Percentiles rank a stretch among this genome's conserved stretches.
phyloP scores from a whole-genome alignment of 306 rosid species.

The Cicer chorassanicum region DNA sequence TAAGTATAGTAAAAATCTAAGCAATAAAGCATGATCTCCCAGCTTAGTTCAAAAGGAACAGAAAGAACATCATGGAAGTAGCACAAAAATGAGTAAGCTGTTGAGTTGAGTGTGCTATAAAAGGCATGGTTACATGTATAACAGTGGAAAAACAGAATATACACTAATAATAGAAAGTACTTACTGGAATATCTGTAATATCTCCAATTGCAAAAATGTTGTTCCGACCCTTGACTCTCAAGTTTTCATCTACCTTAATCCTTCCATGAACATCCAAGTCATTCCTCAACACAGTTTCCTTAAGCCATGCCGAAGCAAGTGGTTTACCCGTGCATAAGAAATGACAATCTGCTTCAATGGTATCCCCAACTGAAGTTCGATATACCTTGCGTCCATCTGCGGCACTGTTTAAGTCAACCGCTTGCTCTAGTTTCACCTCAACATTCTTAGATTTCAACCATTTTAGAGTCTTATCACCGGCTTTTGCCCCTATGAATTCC shows the following conservation, averaged over 20 bases:
- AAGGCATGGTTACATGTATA: constrained; percentile 2
- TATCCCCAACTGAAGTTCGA: constrained; percentile 65
- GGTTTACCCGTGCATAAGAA: constrained; percentile 65
- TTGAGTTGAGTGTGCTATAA: constrained; percentile 22
- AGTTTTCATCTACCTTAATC: constrained; percentile 64
- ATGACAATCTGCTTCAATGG: constrained; percentile 67
- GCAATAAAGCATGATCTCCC: constrained; percentile 37
- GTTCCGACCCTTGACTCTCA: constrained; percentile 64
- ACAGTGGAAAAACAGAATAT: constrained; percentile 17
- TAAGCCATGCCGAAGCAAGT: constrained; percentile 72
- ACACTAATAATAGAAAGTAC: constrained; percentile 35
- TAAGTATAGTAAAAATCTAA: constrained; percentile 5
- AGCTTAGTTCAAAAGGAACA: constrained; percentile 16
- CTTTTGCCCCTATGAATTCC: constrained; percentile 79
- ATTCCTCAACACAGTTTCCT: constrained; percentile 51
- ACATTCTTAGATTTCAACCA: constrained; percentile 71
- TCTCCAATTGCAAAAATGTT: constrained; percentile 81
- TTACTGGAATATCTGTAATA: constrained; percentile 74
- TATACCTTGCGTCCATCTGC: constrained; percentile 53
- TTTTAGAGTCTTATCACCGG: constrained; percentile 57
- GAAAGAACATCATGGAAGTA: constrained; percentile 15
- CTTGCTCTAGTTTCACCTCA: constrained; percentile 61
- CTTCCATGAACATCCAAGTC: constrained; percentile 63
- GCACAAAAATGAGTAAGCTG: constrained; percentile 7
- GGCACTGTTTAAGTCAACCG: constrained; percentile 46